A percentile compares a stretch with the other conserved stretches of the same genome.
Conservation (phyloP, 257 asterid species). For the Verbascum thapsus region DNA sequence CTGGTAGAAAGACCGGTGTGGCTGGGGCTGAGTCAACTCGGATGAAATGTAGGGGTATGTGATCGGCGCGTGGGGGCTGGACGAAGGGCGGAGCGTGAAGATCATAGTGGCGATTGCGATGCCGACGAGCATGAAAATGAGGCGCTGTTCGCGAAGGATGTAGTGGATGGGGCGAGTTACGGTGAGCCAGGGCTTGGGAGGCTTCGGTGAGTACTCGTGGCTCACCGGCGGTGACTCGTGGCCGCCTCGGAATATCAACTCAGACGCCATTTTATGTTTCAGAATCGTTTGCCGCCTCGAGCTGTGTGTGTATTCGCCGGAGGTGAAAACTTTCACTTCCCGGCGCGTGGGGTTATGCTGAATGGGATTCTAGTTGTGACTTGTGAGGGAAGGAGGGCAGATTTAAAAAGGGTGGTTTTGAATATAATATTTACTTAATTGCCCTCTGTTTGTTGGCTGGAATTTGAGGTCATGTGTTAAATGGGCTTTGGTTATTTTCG, state of each 20-base stretch:
- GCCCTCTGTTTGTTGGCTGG: neutral
- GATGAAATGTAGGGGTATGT: constrained; percentile 32
- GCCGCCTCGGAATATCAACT: constrained; percentile 82
- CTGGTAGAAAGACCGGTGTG: constrained; percentile 50
- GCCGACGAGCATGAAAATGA: constrained; percentile 55
- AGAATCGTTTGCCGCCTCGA: too few relatives aligned
- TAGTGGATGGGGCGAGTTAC: constrained; percentile 49
- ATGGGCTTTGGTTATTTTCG: too few relatives aligned
- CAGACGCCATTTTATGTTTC: constrained; percentile 82
- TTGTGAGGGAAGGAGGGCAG: neutral
- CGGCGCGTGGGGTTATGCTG: neutral
- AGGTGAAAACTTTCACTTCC: neutral
- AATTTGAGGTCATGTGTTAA: neutral
- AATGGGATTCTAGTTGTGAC: neutral
- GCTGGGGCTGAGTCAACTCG: constrained; percentile 40
- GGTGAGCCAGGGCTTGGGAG: constrained; percentile 50
- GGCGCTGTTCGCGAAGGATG: constrained; percentile 69
- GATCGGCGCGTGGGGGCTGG: constrained; percentile 32
- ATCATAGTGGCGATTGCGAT: constrained; percentile 47
- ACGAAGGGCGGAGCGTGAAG: constrained; percentile 32
- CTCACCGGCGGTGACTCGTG: constrained; percentile 63
- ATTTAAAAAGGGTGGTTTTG: neutral
- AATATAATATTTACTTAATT: neutral
- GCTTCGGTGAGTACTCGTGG: constrained; percentile 70
- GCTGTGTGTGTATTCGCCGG: neutral